Evolutionary conservation across 371 early-diverging fungal species (phyloP), one percentile per base, ranked within the genome.

Genomic region (Rhizopus delemar): DNA sequence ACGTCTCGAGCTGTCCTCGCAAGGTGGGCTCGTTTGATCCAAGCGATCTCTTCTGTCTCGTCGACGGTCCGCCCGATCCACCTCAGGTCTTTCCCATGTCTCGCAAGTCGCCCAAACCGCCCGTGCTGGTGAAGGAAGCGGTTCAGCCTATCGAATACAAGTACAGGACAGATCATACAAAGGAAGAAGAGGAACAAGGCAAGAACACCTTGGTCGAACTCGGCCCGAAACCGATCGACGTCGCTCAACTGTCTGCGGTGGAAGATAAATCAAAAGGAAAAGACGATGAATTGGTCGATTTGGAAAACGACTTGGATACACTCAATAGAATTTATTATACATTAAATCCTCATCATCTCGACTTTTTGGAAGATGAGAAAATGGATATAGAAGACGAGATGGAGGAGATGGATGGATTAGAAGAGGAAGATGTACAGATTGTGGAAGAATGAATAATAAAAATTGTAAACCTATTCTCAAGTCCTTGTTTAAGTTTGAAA

Each of bases 1-100:
- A 78, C 34, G 72, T 86, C 46, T 84, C 84, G 4, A 74, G 76
- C 15, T 85, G 87, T 63, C 53, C 71, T 29, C 71, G 77, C 13
- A 60, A 63, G 5, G 41, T 41, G 9, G 72, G 70, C 2, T 65
- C 56, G 0, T 81, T 69, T 62, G 77, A 80, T 63, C 74, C 83
- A 39, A 63, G 69, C 45, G 83, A 83, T 51, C 51, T 80, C 22
- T 58, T 83, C 29, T 83, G 83, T 51, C 71, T 70, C 0, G 70
- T 73, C 16, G 63, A 66, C 12, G 56, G 65, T 9, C 66, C 63
- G 1, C 66, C 66, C 36, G 70, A 67, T 39, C 63, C 59, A 41
- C 48, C 53, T n/a, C 63, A 62, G 35, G 45, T 53, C 34, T 67
- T 64, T 35, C 67, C 67, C 7, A 54, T 52, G 51, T 57, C 63